phyloP scores from a whole-genome alignment of 352 stramenopile species.

The Globisporangium splendens region DNA sequence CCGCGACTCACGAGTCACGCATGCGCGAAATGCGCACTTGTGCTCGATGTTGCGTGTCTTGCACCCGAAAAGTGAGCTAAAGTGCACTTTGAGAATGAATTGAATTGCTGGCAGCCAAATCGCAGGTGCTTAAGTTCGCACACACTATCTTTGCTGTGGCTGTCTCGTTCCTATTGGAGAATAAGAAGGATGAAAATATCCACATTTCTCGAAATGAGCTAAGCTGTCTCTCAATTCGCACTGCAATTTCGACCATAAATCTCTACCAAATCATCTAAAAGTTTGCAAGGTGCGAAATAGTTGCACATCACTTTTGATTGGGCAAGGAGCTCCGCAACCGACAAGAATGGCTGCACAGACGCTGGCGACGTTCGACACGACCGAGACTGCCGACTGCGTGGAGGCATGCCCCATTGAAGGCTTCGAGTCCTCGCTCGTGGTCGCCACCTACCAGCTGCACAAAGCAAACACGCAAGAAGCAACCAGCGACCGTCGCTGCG shows the following conservation, averaged over 20 bases:
- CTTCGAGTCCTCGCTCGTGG: slow-evolving; percentile 62
- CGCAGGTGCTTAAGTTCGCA: not conserved
- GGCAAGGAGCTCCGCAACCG: not conserved
- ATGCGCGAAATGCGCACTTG: too few relatives aligned
- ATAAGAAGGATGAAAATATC: not conserved
- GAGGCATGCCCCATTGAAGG: slow-evolving; percentile 66
- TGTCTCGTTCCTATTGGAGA: not conserved
- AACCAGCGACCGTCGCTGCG: slow-evolving; percentile 41
- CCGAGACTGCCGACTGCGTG: slow-evolving; percentile 81
- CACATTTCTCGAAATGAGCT: not conserved
- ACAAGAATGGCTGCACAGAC: slow-evolving; percentile 21
- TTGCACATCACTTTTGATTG: slow-evolving; percentile 4
- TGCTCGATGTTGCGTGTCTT: slow-evolving; percentile 5
- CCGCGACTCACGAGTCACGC: not conserved
- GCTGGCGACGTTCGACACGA: slow-evolving; percentile 70
- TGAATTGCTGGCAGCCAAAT: not conserved
- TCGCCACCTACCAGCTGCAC: slow-evolving; percentile 81
- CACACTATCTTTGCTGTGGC: too few relatives aligned
- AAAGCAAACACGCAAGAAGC: slow-evolving; percentile 29
- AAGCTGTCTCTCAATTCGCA: too few relatives aligned
- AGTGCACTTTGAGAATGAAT: not conserved
- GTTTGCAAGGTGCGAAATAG: too few relatives aligned
- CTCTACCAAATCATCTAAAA: not conserved
- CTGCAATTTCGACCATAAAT: too few relatives aligned
- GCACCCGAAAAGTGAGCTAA: not conserved